Evolutionary conservation across 768 basidiomycete species (phyloP).

Genomic region (Mycena polygramma): DNA sequence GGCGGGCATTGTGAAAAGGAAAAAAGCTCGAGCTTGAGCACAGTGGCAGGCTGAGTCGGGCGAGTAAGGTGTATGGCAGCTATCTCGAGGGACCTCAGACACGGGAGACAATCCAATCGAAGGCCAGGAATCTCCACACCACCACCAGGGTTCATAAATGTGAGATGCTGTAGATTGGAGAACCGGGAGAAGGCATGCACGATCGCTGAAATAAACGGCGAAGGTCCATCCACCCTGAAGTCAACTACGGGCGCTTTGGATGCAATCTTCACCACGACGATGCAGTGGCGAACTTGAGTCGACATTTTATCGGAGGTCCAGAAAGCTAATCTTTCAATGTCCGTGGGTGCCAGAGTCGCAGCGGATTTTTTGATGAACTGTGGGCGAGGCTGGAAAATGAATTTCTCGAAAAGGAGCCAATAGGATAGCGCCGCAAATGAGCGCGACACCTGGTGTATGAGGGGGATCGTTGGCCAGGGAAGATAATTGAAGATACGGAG

Average conservation of each 20-base stretch:
- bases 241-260: neutral
- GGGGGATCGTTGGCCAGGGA: neutral
- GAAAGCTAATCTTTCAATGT: neutral
- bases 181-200: neutral
- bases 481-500: neutral
- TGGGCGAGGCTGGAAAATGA: neutral
- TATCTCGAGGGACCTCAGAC: neutral
- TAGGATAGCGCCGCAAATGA: neutral
- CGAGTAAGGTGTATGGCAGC: neutral
- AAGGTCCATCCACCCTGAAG: neutral
- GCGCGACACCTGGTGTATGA: neutral
- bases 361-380: neutral
- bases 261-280: neutral
- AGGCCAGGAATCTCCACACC: neutral
- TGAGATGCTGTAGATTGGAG: neutral
- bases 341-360: neutral
- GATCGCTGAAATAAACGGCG: neutral
- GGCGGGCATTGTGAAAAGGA: no score
- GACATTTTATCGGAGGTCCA: neutral
- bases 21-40: no score
- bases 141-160: neutral
- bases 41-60: neutral
- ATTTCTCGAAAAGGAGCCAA: neutral
- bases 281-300: neutral
- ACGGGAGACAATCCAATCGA: neutral